Percentiles rank a stretch among this genome's conserved stretches.
phyloP scores from a whole-genome alignment of 2,329 filamentous ascomycete genomes.

The Sclerotinia spermophila region DNA sequence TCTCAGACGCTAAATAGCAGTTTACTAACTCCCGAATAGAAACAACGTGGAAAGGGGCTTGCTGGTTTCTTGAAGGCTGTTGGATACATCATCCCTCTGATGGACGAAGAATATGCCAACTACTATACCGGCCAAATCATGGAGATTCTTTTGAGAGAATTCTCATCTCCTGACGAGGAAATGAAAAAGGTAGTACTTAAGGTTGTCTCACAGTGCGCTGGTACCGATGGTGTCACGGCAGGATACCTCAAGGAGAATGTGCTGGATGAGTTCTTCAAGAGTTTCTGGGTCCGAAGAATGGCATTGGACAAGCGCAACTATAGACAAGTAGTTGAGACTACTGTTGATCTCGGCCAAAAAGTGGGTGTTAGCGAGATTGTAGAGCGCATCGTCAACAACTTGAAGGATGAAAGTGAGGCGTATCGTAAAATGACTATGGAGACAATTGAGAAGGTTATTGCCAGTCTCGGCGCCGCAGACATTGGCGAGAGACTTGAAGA shows the following conservation, averaged over 20 bases:
- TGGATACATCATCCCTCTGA: constrained; percentile 95
- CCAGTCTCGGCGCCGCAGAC: constrained; percentile 87
- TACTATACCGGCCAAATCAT: constrained; percentile 99
- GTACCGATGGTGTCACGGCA: constrained; percentile 90
- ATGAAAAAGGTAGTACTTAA: constrained; percentile 99
- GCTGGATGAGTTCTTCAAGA: constrained; percentile 95
- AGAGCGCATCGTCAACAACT: constrained; percentile 86
- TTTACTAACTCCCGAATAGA: constrained; percentile 46
- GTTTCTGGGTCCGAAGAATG: constrained; percentile 97
- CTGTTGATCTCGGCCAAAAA: constrained; percentile 94
- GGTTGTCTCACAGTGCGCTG: constrained; percentile 92
- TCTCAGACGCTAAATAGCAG: neutral
- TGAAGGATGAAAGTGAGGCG: constrained; percentile 96
- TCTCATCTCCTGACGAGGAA: constrained; percentile 94
- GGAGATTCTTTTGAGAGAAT: constrained; percentile 95
- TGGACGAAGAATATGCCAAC: constrained; percentile 99
- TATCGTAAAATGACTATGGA: constrained; percentile 99
- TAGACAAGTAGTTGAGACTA: constrained; percentile 95
- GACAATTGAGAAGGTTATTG: constrained; percentile 94
- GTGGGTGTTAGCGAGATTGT: constrained; percentile 96
- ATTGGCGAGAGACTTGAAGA: constrained; percentile 92
- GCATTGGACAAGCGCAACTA: constrained; percentile 97
- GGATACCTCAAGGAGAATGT: constrained; percentile 95
- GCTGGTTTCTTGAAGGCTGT: constrained; percentile 97
- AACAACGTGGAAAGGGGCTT: constrained; percentile 93